Conservation (phyloP, 352 stramenopile genomes). For the Globisporangium nodosum region DNA sequence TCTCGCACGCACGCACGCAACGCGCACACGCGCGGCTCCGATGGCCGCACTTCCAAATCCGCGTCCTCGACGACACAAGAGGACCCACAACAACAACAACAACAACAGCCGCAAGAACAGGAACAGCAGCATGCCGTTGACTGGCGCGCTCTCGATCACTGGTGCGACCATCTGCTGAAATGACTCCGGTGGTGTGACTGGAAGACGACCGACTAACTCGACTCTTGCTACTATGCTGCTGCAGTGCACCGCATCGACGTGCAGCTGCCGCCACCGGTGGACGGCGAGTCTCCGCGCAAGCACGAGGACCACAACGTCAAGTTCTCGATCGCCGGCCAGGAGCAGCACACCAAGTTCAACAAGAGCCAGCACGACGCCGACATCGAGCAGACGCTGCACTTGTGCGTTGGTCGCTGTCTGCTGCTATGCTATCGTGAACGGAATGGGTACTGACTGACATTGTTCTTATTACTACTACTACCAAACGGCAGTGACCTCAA, state of each 20-base stretch:
- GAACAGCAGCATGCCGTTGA: too few species aligned
- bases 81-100: too few species aligned
- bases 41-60: too few species aligned
- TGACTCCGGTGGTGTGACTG: too few species aligned
- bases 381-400: conserved; percentile 12
- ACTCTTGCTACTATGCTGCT: too few species aligned
- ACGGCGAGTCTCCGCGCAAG: conserved; percentile 5
- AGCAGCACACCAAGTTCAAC: conserved; percentile 13
- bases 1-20: too few species aligned
- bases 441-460: conserved; percentile 1
- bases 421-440: neutral
- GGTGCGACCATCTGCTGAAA: too few species aligned
- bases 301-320: conserved; percentile 10
- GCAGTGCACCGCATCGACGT: conserved; percentile 17
- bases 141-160: too few species aligned
- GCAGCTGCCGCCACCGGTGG: neutral
- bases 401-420: conserved; percentile 9
- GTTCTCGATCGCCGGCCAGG: conserved; percentile 8
- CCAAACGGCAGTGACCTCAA: conserved; percentile 39
- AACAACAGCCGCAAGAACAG: too few species aligned
- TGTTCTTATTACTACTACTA: neutral
- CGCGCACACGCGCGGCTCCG: too few species aligned
- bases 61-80: too few species aligned
- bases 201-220: too few species aligned
- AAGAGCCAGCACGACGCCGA: conserved; percentile 7